phyloP scores from a whole-genome alignment of 495 filamentous ascomycete genomes.

The Choiromyces venosus region DNA sequence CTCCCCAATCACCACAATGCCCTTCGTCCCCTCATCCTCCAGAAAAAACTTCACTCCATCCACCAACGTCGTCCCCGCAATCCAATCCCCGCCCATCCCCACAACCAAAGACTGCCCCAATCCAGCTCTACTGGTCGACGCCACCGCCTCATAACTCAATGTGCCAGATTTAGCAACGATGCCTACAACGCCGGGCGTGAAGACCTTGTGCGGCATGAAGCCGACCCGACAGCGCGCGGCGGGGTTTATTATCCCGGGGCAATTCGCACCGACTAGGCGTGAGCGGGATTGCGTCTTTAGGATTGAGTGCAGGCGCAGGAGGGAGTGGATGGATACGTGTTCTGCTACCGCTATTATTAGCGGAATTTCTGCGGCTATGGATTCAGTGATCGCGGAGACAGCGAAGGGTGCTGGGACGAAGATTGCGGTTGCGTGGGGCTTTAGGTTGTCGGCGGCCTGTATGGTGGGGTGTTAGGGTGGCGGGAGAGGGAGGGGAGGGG shows the following conservation, averaged over 20 bases:
- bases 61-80: slow-evolving; percentile 74
- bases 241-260: slow-evolving; percentile 81
- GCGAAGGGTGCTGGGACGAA: slow-evolving; percentile 80
- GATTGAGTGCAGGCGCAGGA: slow-evolving; percentile 63
- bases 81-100: slow-evolving; percentile 79
- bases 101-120: slow-evolving; percentile 82
- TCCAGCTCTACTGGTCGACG: slow-evolving; percentile 71
- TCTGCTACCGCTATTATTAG: slow-evolving; percentile 86
- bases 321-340: slow-evolving; percentile 65
- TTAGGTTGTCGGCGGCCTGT: slow-evolving; percentile 68
- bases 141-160: slow-evolving; percentile 81
- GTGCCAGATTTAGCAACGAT: slow-evolving; percentile 88
- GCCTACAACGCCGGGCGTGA: slow-evolving; percentile 66
- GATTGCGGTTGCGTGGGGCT: slow-evolving; percentile 78
- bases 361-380: slow-evolving; percentile 81
- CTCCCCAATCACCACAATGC: slow-evolving; percentile 78
- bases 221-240: slow-evolving; percentile 77
- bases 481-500: background rate
- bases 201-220: slow-evolving; percentile 76
- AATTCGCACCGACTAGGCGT: slow-evolving; percentile 77
- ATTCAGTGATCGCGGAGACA: slow-evolving; percentile 73
- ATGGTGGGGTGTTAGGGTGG: slow-evolving; percentile 44
- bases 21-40: slow-evolving; percentile 69
- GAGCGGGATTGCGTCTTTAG: slow-evolving; percentile 74
- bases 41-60: slow-evolving; percentile 71